Evolutionary conservation across 352 stramenopile genomes (phyloP).

Genomic region (Globisporangium ultimum): DNA sequence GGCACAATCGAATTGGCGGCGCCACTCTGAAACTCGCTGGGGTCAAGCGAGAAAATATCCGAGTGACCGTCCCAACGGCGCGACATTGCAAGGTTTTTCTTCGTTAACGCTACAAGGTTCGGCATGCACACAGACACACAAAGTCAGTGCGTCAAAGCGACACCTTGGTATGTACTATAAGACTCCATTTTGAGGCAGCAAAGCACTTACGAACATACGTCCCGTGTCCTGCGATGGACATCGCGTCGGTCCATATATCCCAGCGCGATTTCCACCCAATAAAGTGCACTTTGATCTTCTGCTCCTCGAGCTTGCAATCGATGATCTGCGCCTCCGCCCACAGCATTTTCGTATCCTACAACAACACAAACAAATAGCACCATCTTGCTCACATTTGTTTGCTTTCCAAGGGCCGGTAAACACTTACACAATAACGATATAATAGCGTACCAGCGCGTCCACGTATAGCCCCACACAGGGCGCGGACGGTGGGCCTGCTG

Average conservation of each 20-base stretch:
- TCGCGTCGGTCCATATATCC: constrained; percentile 73
- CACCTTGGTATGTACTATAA: not conserved
- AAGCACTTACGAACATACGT: constrained; percentile 42
- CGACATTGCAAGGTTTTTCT: constrained; percentile 12
- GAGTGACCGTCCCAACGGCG: constrained; percentile 15
- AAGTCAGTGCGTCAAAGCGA: no score
- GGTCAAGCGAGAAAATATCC: constrained; percentile 16
- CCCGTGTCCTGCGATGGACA: constrained; percentile 60
- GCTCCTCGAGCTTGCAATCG: constrained; percentile 45
- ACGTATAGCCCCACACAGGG: constrained; percentile 63
- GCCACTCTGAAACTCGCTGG: not conserved
- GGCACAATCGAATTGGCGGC: not conserved
- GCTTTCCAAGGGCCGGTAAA: not conserved
- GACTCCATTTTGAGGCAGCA: not conserved
- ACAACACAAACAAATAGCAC: not conserved
- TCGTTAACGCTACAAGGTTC: constrained; percentile 10
- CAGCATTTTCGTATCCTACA: constrained; percentile 63
- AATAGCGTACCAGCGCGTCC: constrained; percentile 43
- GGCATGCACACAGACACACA: not conserved
- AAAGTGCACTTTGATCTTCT: constrained; percentile 75
- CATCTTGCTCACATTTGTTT: not conserved
- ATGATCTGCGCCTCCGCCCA: constrained; percentile 75
- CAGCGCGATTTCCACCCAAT: constrained; percentile 59
- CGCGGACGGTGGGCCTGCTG: not conserved
- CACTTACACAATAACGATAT: not conserved